A percentile compares a stretch with the other conserved stretches of the same genome.
Conservation (phyloP, 495 filamentous ascomycete species). For the Parathielavia appendiculata region DNA sequence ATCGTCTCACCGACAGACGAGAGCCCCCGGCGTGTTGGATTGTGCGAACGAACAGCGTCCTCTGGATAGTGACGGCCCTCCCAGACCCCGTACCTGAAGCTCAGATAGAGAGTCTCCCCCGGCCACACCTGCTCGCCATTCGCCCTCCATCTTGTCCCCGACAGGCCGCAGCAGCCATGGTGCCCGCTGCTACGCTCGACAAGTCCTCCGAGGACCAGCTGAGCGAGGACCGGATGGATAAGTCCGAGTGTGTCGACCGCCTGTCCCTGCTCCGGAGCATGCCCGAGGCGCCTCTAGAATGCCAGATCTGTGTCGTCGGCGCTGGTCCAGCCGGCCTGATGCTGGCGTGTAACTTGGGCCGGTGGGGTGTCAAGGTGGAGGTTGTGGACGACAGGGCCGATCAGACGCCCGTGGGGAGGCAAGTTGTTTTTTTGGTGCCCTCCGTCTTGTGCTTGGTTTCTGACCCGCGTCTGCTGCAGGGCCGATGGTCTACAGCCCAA, state of each 20-base stretch:
- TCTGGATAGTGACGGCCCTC: constrained; percentile 2
- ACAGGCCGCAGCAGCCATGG: constrained; percentile 20
- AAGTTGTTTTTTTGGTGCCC: constrained; percentile 6
- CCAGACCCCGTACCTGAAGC: background rate
- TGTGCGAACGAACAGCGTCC: background rate
- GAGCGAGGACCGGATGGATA: constrained; percentile 24
- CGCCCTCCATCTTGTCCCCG: constrained; percentile 2
- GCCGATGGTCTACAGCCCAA: constrained; percentile 67
- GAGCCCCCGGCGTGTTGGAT: background rate
- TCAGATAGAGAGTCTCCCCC: constrained; percentile 1
- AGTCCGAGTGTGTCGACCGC: constrained; percentile 31
- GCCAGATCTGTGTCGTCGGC: constrained; percentile 61
- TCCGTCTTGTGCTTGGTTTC: background rate
- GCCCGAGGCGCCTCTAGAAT: constrained; percentile 34
- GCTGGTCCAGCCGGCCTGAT: constrained; percentile 67
- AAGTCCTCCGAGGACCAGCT: constrained; percentile 27
- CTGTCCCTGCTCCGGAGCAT: constrained; percentile 36
- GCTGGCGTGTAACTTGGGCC: constrained; percentile 63
- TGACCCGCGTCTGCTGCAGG: constrained; percentile 22
- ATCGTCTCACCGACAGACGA: background rate
- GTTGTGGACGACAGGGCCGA: constrained; percentile 59
- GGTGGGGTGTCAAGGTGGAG: constrained; percentile 56
- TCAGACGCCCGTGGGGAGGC: constrained; percentile 56
- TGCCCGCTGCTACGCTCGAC: constrained; percentile 28
- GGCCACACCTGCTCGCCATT: background rate